These are phyloP conservation scores for Moricandia moricandioides DNA, from an alignment of 345 rosid genomes.

Conservation along the genomic window DNA sequence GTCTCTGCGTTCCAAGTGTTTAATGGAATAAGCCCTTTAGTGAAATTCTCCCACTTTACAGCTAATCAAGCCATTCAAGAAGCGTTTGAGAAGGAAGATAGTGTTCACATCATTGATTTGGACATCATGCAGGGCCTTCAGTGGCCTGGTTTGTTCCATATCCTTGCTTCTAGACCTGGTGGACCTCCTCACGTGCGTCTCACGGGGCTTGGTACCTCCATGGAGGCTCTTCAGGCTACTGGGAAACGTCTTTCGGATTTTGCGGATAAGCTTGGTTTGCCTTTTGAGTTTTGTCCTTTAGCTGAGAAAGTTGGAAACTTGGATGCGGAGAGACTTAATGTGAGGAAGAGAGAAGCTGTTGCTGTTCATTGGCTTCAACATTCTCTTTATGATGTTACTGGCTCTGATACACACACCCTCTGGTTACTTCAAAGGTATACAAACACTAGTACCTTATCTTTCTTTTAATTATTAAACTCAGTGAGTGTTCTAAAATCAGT, in stretches of 20 bases:
- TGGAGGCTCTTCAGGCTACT: constrained; percentile 85
- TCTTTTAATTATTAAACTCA: not conserved
- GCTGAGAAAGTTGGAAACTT: constrained; percentile 88
- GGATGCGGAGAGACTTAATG: constrained; percentile 68
- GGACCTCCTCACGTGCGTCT: constrained; percentile 94
- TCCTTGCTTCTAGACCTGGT: constrained; percentile 83
- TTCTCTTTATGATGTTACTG: constrained; percentile 95
- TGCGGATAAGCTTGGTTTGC: constrained; percentile 79
- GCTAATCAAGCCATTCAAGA: constrained; percentile 98
- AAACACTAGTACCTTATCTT: not conserved
- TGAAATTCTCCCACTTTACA: constrained; percentile 97
- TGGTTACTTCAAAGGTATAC: constrained; percentile 80
- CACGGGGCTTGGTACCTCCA: constrained; percentile 89
- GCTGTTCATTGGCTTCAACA: constrained; percentile 99
- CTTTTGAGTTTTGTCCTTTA: constrained; percentile 81
- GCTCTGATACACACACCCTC: constrained; percentile 83
- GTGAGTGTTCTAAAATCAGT: too few relatives aligned
- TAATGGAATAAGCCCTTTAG: constrained; percentile 92
- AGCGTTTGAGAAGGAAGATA: constrained; percentile 89
- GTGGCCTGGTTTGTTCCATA: constrained; percentile 98
- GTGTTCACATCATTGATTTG: constrained; percentile 90
- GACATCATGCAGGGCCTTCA: constrained; percentile 99
- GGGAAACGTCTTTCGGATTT: constrained; percentile 91
- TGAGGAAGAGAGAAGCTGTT: constrained; percentile 84
- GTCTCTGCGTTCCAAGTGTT: constrained; percentile 97